These are phyloP conservation scores for Erysimum cheiri DNA, from an alignment of 441 rosid genomes.

Conservation along the genomic window DNA sequence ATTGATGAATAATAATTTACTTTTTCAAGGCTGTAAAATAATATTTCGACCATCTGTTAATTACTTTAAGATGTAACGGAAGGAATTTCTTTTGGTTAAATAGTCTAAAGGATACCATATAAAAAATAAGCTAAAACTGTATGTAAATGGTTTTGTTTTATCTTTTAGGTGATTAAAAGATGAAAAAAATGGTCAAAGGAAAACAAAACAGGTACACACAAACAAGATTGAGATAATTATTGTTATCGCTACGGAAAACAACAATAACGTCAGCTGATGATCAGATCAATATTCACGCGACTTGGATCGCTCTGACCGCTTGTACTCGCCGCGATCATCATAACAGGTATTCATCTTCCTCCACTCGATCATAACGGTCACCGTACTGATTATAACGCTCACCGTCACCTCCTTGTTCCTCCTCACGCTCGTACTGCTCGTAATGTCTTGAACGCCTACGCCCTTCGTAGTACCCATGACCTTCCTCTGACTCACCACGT, in stretches of 20 bases:
- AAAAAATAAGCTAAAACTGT: background rate
- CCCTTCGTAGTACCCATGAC: constrained; percentile 64
- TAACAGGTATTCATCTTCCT: constrained; percentile 40
- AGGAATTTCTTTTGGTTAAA: no score
- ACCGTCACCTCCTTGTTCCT: constrained; percentile 52
- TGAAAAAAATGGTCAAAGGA: constrained; percentile 6
- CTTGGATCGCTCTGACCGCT: constrained; percentile 16
- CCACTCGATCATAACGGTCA: constrained; percentile 58
- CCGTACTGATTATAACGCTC: constrained; percentile 70
- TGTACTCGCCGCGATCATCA: constrained; percentile 36
- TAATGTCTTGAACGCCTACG: constrained; percentile 57
- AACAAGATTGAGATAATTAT: constrained; percentile 4
- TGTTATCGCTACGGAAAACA: constrained; percentile 20
- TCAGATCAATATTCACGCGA: constrained; percentile 21
- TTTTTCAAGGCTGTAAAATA: background rate
- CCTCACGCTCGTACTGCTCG: constrained; percentile 60
- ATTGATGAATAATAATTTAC: background rate
- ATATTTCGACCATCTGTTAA: background rate
- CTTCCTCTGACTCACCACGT: constrained; percentile 62
- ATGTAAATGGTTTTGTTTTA: background rate
- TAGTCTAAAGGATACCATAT: no score
- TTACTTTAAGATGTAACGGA: background rate
- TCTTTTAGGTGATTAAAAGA: background rate
- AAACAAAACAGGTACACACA: constrained; percentile 25
- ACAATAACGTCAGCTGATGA: constrained; percentile 1